These are phyloP conservation scores for Agrocybe pediades DNA, from an alignment of 768 basidiomycete species.

Conservation along the genomic window DNA sequence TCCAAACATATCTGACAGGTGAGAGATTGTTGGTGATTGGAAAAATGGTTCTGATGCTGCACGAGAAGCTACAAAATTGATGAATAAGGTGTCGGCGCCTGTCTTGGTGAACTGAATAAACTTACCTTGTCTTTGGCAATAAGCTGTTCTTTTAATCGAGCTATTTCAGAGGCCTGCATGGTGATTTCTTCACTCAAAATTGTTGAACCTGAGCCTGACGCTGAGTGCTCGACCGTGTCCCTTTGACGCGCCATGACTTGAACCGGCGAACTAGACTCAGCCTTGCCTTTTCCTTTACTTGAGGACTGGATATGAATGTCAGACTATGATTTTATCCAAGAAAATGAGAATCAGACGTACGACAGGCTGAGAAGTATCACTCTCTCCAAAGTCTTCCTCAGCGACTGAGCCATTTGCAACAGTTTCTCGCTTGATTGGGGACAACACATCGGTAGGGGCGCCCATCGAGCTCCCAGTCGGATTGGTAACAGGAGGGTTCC, in stretches of 20 bases:
- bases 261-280: slow-evolving; percentile 23
- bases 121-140: slow-evolving; percentile 40
- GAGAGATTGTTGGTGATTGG: slow-evolving; percentile 59
- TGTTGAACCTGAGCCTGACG: slow-evolving; percentile 15
- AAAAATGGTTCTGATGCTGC: slow-evolving; percentile 55
- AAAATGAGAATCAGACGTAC: slow-evolving; percentile 17
- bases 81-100: neutral
- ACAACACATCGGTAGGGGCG: neutral
- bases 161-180: slow-evolving; percentile 27
- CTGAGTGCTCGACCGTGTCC: slow-evolving; percentile 7
- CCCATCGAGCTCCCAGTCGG: neutral
- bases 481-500: neutral
- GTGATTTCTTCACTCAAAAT: neutral
- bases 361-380: slow-evolving; percentile 13
- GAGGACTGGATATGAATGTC: slow-evolving; percentile 20
- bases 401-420: neutral
- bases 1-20: slow-evolving; percentile 84
- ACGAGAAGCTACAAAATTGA: slow-evolving; percentile 41
- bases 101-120: slow-evolving; percentile 1
- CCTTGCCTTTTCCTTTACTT: slow-evolving; percentile 44
- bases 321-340: neutral
- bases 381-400: neutral
- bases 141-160: slow-evolving; percentile 46
- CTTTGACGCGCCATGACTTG: slow-evolving; percentile 2
- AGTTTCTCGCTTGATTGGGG: neutral